These are phyloP conservation scores for Nicotiana obtusifolia DNA, from an alignment of 257 asterid species.

Conservation along the genomic window DNA sequence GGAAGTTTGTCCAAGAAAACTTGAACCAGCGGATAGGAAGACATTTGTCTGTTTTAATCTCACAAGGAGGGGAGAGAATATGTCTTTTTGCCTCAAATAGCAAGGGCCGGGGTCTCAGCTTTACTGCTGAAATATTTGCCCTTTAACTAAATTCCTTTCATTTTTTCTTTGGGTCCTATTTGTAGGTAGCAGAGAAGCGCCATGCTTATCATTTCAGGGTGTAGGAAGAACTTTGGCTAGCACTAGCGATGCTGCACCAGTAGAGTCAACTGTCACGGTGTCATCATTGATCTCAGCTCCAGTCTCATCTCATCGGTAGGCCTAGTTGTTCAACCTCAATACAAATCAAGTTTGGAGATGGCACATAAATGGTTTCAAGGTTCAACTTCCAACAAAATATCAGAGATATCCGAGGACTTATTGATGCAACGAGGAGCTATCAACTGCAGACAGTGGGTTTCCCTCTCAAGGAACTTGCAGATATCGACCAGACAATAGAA, in stretches of 20 bases:
- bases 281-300: constrained; percentile 33
- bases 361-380: constrained; percentile 68
- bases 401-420: constrained; percentile 66
- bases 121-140: neutral
- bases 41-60: constrained; percentile 48
- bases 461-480: constrained; percentile 65
- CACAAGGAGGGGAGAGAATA: constrained; percentile 55
- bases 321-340: constrained; percentile 56
- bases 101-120: neutral
- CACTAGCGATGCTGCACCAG: constrained; percentile 20
- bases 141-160: neutral
- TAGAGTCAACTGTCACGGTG: constrained; percentile 15
- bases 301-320: constrained; percentile 44
- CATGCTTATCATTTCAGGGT: constrained; percentile 49
- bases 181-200: constrained; percentile 35
- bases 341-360: constrained; percentile 81
- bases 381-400: constrained; percentile 63
- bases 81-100: constrained; percentile 3
- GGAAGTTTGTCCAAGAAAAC: constrained; percentile 55
- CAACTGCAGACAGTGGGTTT: constrained; percentile 76
- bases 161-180: neutral
- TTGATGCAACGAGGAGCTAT: constrained; percentile 61
- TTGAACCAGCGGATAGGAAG: constrained; percentile 49
- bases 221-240: constrained; percentile 36
- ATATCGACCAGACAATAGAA: constrained; percentile 65